phyloP scores from a whole-genome alignment of 345 rosid genomes.

The Euphorbia tirucalli region DNA sequence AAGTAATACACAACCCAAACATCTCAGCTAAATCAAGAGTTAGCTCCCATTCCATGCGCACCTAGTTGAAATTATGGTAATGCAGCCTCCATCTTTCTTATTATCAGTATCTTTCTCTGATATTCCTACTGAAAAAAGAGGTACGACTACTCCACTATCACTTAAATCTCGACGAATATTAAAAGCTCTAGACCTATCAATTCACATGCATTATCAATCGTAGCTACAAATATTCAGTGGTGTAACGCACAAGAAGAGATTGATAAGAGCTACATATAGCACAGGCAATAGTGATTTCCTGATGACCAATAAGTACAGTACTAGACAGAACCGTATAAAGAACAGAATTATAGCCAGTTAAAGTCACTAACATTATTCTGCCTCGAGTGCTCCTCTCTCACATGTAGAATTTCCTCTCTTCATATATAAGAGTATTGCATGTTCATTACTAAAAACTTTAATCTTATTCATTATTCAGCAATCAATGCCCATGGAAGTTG shows the following conservation, averaged over 20 bases:
- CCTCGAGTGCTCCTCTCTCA: not conserved
- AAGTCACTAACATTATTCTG: not conserved
- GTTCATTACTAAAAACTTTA: not conserved
- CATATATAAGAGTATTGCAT: not conserved
- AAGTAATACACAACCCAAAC: not conserved
- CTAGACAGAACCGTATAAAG: not conserved
- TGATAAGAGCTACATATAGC: not conserved
- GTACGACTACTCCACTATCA: not conserved
- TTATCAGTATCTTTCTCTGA: not conserved
- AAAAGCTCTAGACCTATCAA: not conserved
- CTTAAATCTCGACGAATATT: not conserved
- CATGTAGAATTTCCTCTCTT: not conserved
- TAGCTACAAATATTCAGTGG: not conserved
- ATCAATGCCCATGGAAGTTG: not conserved
- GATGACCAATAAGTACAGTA: not conserved
- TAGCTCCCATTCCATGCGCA: not conserved
- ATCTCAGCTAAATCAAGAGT: not conserved
- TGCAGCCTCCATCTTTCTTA: not conserved
- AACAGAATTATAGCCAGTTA: not conserved
- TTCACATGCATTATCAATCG: not conserved
- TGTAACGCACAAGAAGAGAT: not conserved
- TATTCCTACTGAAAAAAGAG: not conserved
- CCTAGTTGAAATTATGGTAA: not conserved
- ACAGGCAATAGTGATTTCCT: not conserved
- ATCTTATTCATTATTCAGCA: not conserved